Conservation (phyloP, 2,329 filamentous ascomycete species). For the Fusarium falciforme region DNA sequence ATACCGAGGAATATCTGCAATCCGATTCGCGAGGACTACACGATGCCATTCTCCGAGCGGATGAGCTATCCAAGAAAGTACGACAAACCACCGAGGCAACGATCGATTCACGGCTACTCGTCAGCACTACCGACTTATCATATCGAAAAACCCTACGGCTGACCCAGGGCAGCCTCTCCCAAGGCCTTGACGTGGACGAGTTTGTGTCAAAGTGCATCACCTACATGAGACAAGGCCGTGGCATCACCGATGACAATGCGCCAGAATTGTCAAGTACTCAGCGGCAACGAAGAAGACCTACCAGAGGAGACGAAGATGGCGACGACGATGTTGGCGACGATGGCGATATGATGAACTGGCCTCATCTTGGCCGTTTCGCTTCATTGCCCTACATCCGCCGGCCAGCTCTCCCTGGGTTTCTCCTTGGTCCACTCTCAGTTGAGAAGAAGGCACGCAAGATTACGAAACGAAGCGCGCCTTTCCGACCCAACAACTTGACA, state of each 20-base stretch:
- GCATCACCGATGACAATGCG: slow-evolving; percentile 63
- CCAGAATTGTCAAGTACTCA: slow-evolving; percentile 64
- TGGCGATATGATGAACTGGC: slow-evolving; percentile 87
- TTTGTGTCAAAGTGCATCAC: slow-evolving; percentile 90
- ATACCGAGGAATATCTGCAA: slow-evolving; percentile 78
- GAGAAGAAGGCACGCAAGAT: slow-evolving; percentile 84
- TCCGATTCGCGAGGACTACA: slow-evolving; percentile 73
- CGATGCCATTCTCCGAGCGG: slow-evolving; percentile 73
- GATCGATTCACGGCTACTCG: slow-evolving; percentile 87
- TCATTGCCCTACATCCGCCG: slow-evolving; percentile 79
- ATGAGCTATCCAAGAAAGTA: slow-evolving; percentile 74
- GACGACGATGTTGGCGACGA: slow-evolving; percentile 75
- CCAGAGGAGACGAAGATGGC: slow-evolving; percentile 59
- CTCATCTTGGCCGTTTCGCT: slow-evolving; percentile 80
- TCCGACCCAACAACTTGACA: slow-evolving; percentile 74
- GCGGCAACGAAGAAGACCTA: slow-evolving; percentile 54
- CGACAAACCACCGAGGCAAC: slow-evolving; percentile 92
- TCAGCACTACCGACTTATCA: slow-evolving; percentile 82
- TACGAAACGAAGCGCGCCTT: slow-evolving; percentile 76
- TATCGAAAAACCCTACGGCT: slow-evolving; percentile 82
- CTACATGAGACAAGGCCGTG: slow-evolving; percentile 81
- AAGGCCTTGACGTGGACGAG: slow-evolving; percentile 88
- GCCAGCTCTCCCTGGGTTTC: slow-evolving; percentile 82
- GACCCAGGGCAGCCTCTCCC: slow-evolving; percentile 76
- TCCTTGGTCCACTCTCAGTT: slow-evolving; percentile 88